phyloP scores from a whole-genome alignment of 2,329 filamentous ascomycete species.

The Metarhizium humberi region DNA sequence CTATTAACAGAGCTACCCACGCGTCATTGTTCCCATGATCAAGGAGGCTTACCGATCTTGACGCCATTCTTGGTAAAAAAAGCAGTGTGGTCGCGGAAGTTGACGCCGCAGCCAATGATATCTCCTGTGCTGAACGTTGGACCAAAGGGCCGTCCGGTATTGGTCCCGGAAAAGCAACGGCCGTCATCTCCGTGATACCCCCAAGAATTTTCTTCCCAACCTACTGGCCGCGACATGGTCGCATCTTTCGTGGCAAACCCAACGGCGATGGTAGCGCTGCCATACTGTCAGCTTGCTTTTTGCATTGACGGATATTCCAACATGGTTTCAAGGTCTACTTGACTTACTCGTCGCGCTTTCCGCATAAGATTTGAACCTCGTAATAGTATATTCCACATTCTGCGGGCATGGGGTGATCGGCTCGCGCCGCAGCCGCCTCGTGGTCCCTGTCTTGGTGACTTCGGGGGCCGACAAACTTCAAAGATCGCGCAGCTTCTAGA shows the following conservation, averaged over 20 bases:
- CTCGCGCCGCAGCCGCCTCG: conserved; percentile 74
- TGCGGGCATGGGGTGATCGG: conserved; percentile 77
- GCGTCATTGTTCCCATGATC: not conserved
- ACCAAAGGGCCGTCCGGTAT: conserved; percentile 47
- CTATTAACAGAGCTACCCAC: not conserved
- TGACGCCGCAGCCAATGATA: conserved; percentile 55
- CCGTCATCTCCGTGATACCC: conserved; percentile 64
- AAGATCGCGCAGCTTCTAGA: conserved; percentile 61
- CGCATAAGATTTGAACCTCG: conserved; percentile 51
- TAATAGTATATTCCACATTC: conserved; percentile 95
- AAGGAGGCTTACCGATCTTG: conserved; percentile 35
- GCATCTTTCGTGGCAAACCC: conserved; percentile 50
- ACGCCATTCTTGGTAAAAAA: conserved; percentile 62
- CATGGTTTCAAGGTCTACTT: not conserved
- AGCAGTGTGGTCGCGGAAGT: conserved; percentile 53
- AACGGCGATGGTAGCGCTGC: conserved; percentile 51
- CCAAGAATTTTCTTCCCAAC: conserved; percentile 61
- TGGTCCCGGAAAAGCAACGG: conserved; percentile 47
- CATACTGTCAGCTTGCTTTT: conserved; percentile 4
- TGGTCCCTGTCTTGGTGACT: conserved; percentile 44
- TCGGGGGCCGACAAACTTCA: conserved; percentile 47
- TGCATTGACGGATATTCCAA: not conserved
- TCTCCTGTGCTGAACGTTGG: conserved; percentile 47
- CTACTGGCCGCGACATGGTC: conserved; percentile 46
- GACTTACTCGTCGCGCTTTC: conserved; percentile 46